Evolutionary conservation across 345 rosid genomes (phyloP), one percentile per base, ranked within the genome.

Genomic region (Gynandropsis gynandra): DNA sequence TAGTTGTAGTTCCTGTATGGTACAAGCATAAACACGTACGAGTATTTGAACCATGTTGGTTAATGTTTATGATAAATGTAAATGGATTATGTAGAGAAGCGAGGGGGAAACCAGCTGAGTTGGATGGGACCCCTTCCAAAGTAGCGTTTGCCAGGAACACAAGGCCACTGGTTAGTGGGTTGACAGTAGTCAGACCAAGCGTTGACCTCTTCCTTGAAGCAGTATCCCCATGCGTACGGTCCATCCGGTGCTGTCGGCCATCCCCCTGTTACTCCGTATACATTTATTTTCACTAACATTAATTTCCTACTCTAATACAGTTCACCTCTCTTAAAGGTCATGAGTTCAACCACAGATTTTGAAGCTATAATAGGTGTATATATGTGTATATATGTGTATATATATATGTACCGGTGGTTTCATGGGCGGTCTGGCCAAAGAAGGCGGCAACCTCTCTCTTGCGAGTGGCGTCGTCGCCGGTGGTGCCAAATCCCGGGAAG

Each of bases 161-260:
- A 80, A 8, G 80, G 82, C 78, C 78, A 80, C 14, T 44, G 27
- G 15, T 9, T 47, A 32, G 50, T 24, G 1, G 62, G 55, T 38
- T 63, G 62, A 53, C 87, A 83, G 49, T 83, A 75, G 21, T 67
- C 4, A 27, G 68, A 58, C 24, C 67, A 58, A 9, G 81, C 76
- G 44, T 66, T 76, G 44, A 68, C 68, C 57, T 83, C 87, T 50
- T 47, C 71, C 15, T 70, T 45, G 46, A 31, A 73, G 70, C 87
- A 84, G n/a, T 78, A 65, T 10, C 85, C 87, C 87, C 87, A 78
- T 1, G 93, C 70, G 47, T 76, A 83, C 11, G 80, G 82, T 20
- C 82, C 85, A 27, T 76, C 85, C 8, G 82, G 80, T 31, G 89
- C 82, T 39, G 70, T 74, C 31, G 75, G 34, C 80, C 78, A 67